Evolutionary conservation across 352 stramenopile species (phyloP).

Genomic region (Pythium phragmitis): DNA sequence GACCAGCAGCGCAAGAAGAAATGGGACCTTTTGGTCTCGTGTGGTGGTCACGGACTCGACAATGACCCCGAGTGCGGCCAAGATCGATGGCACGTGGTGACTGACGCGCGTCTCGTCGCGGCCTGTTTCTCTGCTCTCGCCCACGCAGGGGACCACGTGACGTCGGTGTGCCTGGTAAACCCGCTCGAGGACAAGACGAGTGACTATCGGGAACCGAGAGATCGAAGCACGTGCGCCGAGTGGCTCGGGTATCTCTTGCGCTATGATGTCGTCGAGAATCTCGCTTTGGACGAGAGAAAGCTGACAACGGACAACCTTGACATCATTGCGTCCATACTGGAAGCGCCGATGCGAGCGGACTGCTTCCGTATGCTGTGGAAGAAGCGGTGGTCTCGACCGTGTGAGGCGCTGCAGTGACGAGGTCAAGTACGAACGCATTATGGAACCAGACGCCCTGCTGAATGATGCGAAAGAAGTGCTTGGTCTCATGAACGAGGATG

Average conservation of each 20-base stretch:
- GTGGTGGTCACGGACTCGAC: background rate
- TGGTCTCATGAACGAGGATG: background rate
- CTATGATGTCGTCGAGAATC: background rate
- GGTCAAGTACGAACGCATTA: background rate
- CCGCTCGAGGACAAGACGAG: background rate
- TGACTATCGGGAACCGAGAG: background rate
- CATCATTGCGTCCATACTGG: background rate
- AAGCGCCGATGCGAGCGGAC: background rate
- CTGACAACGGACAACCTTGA: constrained; percentile 10
- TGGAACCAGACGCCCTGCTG: background rate
- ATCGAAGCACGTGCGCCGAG: background rate
- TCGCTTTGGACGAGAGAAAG: constrained; percentile 6
- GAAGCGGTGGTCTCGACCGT: background rate
- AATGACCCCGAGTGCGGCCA: background rate
- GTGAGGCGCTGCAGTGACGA: background rate
- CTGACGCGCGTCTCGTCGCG: background rate
- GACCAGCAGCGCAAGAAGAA: background rate
- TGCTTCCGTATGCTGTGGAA: background rate
- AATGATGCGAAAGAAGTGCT: background rate
- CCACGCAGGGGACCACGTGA: constrained; percentile 5
- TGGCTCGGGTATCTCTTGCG: constrained; percentile 8
- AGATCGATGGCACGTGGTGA: background rate
- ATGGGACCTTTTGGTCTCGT: constrained; percentile 2
- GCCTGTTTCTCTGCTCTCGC: constrained; percentile 5
- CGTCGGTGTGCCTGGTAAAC: background rate